Base-by-base conservation (phyloP, 768 basidiomycete genomes). In the Tricholoma terreum region DNA sequence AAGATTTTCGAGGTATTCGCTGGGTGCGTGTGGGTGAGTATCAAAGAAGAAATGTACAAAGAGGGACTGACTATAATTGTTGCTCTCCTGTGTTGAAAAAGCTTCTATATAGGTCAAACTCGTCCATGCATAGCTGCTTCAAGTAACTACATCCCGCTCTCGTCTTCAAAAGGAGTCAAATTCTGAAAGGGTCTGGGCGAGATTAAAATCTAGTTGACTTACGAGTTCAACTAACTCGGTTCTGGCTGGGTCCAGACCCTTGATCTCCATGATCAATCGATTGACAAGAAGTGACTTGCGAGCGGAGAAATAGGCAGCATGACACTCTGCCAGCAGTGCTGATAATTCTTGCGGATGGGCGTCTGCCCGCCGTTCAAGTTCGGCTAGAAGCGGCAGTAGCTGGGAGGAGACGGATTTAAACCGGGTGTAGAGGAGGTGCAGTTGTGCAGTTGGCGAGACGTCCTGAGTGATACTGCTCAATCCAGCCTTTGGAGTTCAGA, bases 191-290 rank as follows among this genome's bases (percentile, higher is more conserved):
- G 36, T 40, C 36, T 19, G 14, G 21, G 49, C 21, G 52, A 17
- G 40, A 35, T 22, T 50, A 49, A n/a, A 33, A 40, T 8, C 10
- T 21, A 34, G 11, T 49, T 38, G 0, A 63, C 78, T 53, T 59
- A 94, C 94, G 60, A 98, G 74, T 63, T 94, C 92, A 12, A 98
- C 94, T 3, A 99, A 76, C 51, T 96, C 95, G 4, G 86, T 90
- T 56, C 80, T 75, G 2, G 75, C 75, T 2, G 93, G 91, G 65
- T 96, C 90, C 52, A 98, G 77, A 2, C 90, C 84, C 50, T 81
- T 83, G 59, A 98, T 89, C 69, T 98, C 94, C 63, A 89, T 85
- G 56, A 80, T 78, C 30, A 98, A 79, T n/a, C 84, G 78, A 1
- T 84, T 81, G 1, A 88, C 81, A 0, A 98, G 77, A 7, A 98